These are phyloP conservation scores for Globisporangium carolinianum DNA, from an alignment of 352 stramenopile species.

Conservation along the genomic window DNA sequence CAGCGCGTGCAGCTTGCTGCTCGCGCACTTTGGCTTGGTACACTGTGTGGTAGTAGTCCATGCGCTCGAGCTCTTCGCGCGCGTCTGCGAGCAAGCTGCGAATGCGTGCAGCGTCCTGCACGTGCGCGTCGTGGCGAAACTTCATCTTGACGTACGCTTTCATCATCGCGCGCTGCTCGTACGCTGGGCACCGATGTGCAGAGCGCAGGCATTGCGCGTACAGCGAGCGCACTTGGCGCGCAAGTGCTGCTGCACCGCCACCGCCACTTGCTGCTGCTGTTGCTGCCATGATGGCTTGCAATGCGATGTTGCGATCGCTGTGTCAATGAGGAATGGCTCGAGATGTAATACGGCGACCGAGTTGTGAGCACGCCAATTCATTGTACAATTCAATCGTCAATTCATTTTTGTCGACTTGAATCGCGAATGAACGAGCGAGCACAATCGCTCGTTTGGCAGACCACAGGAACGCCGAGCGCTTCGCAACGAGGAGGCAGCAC, in stretches of 20 bases:
- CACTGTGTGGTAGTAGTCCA: constrained; percentile 85
- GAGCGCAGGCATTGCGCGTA: constrained; percentile 75
- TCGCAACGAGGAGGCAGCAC: constrained; percentile 2
- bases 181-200: constrained; percentile 62
- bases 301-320: no score
- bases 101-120: constrained; percentile 51
- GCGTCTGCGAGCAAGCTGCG: constrained; percentile 47
- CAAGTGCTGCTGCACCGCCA: constrained; percentile 2
- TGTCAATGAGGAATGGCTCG: no score
- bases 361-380: not conserved
- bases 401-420: not conserved
- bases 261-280: not conserved
- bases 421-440: not conserved
- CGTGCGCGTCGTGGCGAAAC: constrained; percentile 50
- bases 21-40: constrained; percentile 58
- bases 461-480: constrained; percentile 3
- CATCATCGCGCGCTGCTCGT: constrained; percentile 83
- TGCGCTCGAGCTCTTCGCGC: constrained; percentile 70
- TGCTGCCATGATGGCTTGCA: no score
- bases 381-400: not conserved
- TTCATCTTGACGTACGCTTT: constrained; percentile 73
- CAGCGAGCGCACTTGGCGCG: constrained; percentile 40
- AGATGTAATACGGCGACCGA: no score
- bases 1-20: constrained; percentile 6
- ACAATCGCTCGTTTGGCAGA: constrained; percentile 2